Percentiles rank a stretch among this genome's conserved stretches.
Conservation (phyloP, 345 rosid species). For the Murraya paniculata region DNA sequence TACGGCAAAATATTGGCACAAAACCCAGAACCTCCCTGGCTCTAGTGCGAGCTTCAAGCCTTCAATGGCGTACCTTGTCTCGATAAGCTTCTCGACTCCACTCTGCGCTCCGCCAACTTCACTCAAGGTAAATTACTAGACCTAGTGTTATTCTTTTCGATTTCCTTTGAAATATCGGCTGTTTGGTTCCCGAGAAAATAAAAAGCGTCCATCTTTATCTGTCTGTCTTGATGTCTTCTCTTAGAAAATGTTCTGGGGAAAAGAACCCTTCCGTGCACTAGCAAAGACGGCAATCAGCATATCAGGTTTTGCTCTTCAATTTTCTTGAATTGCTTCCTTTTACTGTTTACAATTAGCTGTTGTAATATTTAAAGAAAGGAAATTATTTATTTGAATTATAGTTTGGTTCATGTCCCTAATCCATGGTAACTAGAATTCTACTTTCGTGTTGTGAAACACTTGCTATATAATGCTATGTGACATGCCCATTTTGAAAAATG, state of each 20-base stretch:
- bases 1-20: not conserved
- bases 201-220: not conserved
- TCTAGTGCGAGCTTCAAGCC: not conserved
- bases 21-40: not conserved
- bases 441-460: not conserved
- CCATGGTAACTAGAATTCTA: not conserved
- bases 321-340: not conserved
- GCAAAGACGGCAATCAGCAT: not conserved
- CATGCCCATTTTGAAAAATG: not conserved
- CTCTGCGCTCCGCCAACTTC: constrained; percentile 3
- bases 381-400: not conserved
- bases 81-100: constrained; percentile 14
- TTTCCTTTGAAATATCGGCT: not conserved
- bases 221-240: not conserved
- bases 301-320: constrained; percentile 6
- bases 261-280: not conserved
- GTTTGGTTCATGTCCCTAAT: not conserved
- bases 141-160: not conserved
- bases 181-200: constrained; percentile 1
- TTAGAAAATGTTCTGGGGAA: not conserved
- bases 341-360: not conserved
- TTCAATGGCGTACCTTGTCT: constrained; percentile 27
- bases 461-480: not conserved
- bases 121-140: constrained; percentile 18
- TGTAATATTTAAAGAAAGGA: too few species aligned